A percentile compares a stretch with the other conserved stretches of the same genome.
Evolutionary conservation across 2,329 filamentous ascomycete species (phyloP).

Genomic region (Aspergillus ruber): DNA sequence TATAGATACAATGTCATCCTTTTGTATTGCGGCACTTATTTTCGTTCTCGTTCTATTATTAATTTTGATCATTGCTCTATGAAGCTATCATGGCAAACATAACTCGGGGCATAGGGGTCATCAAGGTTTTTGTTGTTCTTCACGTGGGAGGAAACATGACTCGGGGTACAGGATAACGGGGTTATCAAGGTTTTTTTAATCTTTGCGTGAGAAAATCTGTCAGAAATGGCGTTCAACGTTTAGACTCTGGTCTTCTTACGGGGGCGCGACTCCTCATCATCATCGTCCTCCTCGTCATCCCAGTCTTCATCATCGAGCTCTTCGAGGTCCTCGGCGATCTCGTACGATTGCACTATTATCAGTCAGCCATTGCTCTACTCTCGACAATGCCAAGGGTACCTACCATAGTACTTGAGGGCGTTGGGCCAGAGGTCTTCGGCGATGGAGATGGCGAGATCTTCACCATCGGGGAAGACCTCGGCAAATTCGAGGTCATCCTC

Average conservation of each 20-base stretch:
- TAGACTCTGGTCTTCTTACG: slow-evolving; percentile 36
- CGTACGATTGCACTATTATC: slow-evolving; percentile 61
- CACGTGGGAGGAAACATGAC: not conserved
- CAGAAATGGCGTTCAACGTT: slow-evolving; percentile 9
- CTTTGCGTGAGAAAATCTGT: slow-evolving; percentile 6
- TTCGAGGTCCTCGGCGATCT: slow-evolving; percentile 54
- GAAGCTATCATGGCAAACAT: slow-evolving; percentile 28
- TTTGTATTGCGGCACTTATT: slow-evolving; percentile 84
- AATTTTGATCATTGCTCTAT: slow-evolving; percentile 65
- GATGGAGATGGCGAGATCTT: slow-evolving; percentile 72
- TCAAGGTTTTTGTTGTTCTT: not conserved
- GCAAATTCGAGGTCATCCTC: slow-evolving; percentile 61
- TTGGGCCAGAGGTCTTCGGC: slow-evolving; percentile 84
- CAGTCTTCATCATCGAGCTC: slow-evolving; percentile 64
- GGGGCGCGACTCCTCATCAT: slow-evolving; percentile 33
- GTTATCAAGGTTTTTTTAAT: not conserved
- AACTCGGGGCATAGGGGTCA: slow-evolving; percentile 5
- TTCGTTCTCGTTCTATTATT: slow-evolving; percentile 81
- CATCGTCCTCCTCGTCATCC: slow-evolving; percentile 43
- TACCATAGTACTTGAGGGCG: slow-evolving; percentile 87
- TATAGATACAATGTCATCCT: slow-evolving; percentile 67
- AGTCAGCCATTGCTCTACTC: slow-evolving; percentile 19
- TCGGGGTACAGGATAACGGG: not conserved
- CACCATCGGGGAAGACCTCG: slow-evolving; percentile 83
- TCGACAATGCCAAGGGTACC: slow-evolving; percentile 33